Conservation (phyloP, 2,329 filamentous ascomycete species). For the Neurospora sp. region DNA sequence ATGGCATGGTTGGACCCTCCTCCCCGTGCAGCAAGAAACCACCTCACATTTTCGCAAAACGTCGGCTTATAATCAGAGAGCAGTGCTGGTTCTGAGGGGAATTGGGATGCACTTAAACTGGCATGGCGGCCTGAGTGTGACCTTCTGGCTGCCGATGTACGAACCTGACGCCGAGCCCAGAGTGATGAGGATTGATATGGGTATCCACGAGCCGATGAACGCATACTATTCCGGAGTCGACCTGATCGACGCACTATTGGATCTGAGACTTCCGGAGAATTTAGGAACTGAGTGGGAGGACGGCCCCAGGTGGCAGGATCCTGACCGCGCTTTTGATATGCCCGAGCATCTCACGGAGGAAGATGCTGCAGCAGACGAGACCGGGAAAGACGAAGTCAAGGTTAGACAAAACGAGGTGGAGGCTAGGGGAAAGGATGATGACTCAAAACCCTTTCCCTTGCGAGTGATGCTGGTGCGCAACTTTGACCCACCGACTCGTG, state of each 20-base stretch:
- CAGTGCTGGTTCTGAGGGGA: background rate
- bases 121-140: background rate
- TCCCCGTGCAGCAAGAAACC: background rate
- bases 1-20: background rate
- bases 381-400: background rate
- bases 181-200: background rate
- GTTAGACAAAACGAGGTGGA: background rate
- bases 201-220: background rate
- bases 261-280: background rate
- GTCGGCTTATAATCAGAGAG: background rate
- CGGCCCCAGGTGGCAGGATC: background rate
- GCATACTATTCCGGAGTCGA: background rate
- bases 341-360: background rate
- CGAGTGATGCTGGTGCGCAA: background rate
- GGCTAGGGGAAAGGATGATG: background rate
- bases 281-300: background rate
- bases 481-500: background rate
- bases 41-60: background rate
- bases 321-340: background rate
- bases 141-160: background rate
- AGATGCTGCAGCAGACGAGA: background rate
- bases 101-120: background rate
- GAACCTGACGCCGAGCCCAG: background rate
- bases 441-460: background rate
- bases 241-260: background rate